These are phyloP conservation scores for Phytophthora meadii DNA, from an alignment of 352 stramenopile genomes.

Conservation along the genomic window DNA sequence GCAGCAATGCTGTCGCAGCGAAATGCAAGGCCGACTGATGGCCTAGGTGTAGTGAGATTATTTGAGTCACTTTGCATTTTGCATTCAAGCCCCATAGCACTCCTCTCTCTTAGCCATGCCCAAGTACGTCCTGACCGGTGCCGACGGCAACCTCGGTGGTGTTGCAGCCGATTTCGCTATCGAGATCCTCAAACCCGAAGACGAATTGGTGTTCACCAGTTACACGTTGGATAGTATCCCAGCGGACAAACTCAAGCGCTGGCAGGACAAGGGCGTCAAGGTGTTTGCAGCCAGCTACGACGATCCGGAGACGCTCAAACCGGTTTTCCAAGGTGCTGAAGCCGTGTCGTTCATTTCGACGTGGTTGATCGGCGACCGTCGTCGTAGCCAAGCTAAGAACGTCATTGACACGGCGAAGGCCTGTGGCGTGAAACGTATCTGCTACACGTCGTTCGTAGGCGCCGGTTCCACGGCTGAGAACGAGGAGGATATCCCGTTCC, in stretches of 20 bases:
- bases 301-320: background rate
- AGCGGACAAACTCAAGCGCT: background rate
- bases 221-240: background rate
- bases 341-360: background rate
- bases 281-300: background rate
- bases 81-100: background rate
- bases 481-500: background rate
- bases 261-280: background rate
- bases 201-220: background rate
- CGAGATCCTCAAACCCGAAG: background rate
- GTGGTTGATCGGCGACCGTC: background rate
- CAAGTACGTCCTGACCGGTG: conserved; percentile 1
- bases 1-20: conserved; percentile 3
- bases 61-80: conserved; percentile 15
- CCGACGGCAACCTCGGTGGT: background rate
- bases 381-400: background rate
- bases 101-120: background rate
- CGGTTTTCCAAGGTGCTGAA: background rate
- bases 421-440: background rate
- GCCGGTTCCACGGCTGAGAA: background rate
- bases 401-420: background rate
- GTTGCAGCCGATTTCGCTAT: background rate
- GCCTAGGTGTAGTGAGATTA: background rate
- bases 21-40: conserved; percentile 5
- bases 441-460: background rate